These are phyloP conservation scores for Hypsizygus marmoreus DNA, from an alignment of 768 basidiomycete species.

Conservation along the genomic window DNA sequence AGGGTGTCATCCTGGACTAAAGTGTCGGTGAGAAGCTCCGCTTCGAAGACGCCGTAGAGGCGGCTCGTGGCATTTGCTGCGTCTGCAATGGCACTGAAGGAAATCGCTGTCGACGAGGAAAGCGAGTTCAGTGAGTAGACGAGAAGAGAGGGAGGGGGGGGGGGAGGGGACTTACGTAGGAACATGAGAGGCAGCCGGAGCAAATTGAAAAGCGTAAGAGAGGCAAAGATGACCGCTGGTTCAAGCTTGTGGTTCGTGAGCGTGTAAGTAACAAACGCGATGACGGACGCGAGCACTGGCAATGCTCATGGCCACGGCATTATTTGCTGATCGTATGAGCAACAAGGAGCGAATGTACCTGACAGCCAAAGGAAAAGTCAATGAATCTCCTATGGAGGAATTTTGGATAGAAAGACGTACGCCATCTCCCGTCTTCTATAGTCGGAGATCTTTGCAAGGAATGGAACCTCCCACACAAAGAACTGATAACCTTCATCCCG, in stretches of 20 bases:
- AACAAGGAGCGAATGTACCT: constrained; percentile 68
- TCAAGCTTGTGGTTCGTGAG: too few relatives aligned
- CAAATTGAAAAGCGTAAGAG: too few relatives aligned
- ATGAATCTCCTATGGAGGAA: neutral
- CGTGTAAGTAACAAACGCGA: too few relatives aligned
- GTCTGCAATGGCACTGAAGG: constrained; percentile 76
- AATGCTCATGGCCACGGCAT: too few relatives aligned
- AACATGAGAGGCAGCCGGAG: constrained; percentile 84
- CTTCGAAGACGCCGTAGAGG: constrained; percentile 76
- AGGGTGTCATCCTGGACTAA: constrained; percentile 53
- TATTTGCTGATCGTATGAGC: too few relatives aligned
- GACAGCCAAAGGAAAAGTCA: neutral
- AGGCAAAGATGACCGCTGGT: too few relatives aligned
- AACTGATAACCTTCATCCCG: too few relatives aligned
- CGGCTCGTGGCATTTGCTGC: constrained; percentile 76
- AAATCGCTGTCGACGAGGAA: constrained; percentile 61
- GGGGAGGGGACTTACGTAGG: constrained; percentile 42
- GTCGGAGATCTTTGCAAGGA: constrained; percentile 67
- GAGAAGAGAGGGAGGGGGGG: too few relatives aligned
- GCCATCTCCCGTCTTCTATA: constrained; percentile 71
- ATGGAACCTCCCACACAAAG: too few relatives aligned
- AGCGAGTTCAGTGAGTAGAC: too few relatives aligned
- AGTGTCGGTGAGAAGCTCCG: constrained; percentile 67
- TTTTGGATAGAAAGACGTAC: constrained; percentile 36
- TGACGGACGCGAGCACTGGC: too few relatives aligned